These are phyloP conservation scores for Fomitopsis serialis DNA, from an alignment of 768 basidiomycete genomes.

Conservation along the genomic window DNA sequence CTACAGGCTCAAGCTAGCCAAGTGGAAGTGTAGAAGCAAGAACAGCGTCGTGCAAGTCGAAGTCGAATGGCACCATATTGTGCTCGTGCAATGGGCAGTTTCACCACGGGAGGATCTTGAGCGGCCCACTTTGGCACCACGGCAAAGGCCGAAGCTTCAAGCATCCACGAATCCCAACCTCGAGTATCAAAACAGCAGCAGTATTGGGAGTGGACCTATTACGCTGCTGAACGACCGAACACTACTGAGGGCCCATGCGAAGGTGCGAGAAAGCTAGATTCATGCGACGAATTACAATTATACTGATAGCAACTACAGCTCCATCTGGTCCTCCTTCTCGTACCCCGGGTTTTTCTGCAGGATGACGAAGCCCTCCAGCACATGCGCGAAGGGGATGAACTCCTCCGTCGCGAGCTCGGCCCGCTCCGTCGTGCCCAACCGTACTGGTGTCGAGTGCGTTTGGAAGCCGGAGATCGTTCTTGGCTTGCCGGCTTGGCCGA, in stretches of 20 bases:
- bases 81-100: background rate
- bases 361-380: slow-evolving; percentile 90
- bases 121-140: background rate
- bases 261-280: slow-evolving; percentile 3
- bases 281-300: background rate
- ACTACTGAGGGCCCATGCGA: background rate
- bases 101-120: background rate
- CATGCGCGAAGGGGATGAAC: slow-evolving; percentile 84
- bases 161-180: too few species aligned
- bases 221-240: background rate
- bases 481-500: slow-evolving; percentile 97
- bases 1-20: background rate
- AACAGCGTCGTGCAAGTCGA: background rate
- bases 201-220: too few species aligned
- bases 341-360: slow-evolving; percentile 89
- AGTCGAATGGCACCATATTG: background rate
- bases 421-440: slow-evolving; percentile 89
- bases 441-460: slow-evolving; percentile 95
- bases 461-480: slow-evolving; percentile 97
- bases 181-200: too few species aligned
- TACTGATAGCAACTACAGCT: slow-evolving; percentile 39
- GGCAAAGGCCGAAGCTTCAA: background rate
- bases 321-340: slow-evolving; percentile 85
- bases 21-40: background rate
- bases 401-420: slow-evolving; percentile 97